These are phyloP conservation scores for Gynostemma pentaphyllum DNA, from an alignment of 306 rosid species.

Conservation along the genomic window DNA sequence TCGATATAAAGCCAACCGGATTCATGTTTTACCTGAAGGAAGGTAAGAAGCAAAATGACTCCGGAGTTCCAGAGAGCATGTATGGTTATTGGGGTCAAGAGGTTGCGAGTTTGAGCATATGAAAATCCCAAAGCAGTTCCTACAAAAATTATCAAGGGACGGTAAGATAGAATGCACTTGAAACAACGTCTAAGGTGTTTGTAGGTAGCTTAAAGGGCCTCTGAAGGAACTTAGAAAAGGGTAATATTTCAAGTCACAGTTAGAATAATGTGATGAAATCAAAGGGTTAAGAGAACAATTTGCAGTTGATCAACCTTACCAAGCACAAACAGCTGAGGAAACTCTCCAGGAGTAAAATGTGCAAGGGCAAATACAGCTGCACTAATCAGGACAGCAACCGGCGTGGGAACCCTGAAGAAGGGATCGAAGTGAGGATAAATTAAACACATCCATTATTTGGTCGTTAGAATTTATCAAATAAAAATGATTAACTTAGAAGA, in stretches of 20 bases:
- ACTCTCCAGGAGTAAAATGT: slow-evolving; percentile 95
- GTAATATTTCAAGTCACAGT: not conserved
- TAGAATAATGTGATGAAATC: not conserved
- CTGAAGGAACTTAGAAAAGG: not conserved
- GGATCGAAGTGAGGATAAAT: not conserved
- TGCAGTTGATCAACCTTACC: slow-evolving; percentile 31
- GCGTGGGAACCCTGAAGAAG: slow-evolving; percentile 80
- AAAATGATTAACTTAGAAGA: no score
- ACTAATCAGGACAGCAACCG: slow-evolving; percentile 63
- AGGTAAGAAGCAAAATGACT: slow-evolving; percentile 77
- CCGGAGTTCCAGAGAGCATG: slow-evolving; percentile 97
- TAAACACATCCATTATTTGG: no score
- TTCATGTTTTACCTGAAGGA: slow-evolving; percentile 52
- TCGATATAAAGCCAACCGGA: not conserved
- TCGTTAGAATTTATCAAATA: no score
- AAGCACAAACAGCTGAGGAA: slow-evolving; percentile 89
- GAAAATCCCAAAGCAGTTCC: slow-evolving; percentile 87
- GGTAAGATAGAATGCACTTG: not conserved
- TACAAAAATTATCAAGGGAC: slow-evolving; percentile 18
- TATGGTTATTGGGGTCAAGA: slow-evolving; percentile 86
- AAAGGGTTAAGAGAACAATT: not conserved
- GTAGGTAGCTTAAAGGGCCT: not conserved
- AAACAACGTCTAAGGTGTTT: not conserved
- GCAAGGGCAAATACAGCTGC: slow-evolving; percentile 89
- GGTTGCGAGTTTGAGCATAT: slow-evolving; percentile 94